Evolutionary conservation across 257 asterid genomes (phyloP), one percentile per base, ranked within the genome.

Genomic region (Paraleonurus japonicus): DNA sequence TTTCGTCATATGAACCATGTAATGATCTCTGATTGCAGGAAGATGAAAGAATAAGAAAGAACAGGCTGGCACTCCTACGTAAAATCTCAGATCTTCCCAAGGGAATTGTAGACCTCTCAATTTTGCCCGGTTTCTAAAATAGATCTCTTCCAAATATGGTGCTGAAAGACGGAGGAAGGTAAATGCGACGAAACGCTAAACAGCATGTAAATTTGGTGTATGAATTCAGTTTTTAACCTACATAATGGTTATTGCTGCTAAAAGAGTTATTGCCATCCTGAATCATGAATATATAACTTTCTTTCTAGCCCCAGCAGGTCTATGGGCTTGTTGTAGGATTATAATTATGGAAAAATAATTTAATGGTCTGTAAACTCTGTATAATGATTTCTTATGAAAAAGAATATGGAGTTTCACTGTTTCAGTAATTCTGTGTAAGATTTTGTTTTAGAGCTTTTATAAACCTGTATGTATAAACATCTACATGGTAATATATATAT

Each of bases 71-170:
- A 58, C 89, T 94, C 55, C 85, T 94, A 12, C 82, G 81, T 28
- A 84, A 80, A 62, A 87, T 94, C 37, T 86, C 99, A 8, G 88
- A 81, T 23, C 96, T 94, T 63, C 97, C 99, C 13, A 89, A 81
- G 79, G 99, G 99, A 76, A 94, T 94, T 45, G 87, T 78, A 39
- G 99, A 94, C 88, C 95, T 94, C 82, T 84, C 99, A 10, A 76
- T 85, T 83, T 79, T 94, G 84, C 90, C 90, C 11, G 90, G 90
- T n/a, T 85, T 85, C 57, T 85, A 71, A 65, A 24, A 50, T 2
- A 11, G 7, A 3, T 70, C 30, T 0, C 13, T 53, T 61, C 30
- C 41, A 8, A 11, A n/a, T 30, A 23, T 57, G 54, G 68, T 10
- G 9, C n/a, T 65, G 75, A 50, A 28, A 33, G 53, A 20, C 7